Conservation (phyloP, 805 yeast species). For the Wickerhamomyces chaumierensis region DNA sequence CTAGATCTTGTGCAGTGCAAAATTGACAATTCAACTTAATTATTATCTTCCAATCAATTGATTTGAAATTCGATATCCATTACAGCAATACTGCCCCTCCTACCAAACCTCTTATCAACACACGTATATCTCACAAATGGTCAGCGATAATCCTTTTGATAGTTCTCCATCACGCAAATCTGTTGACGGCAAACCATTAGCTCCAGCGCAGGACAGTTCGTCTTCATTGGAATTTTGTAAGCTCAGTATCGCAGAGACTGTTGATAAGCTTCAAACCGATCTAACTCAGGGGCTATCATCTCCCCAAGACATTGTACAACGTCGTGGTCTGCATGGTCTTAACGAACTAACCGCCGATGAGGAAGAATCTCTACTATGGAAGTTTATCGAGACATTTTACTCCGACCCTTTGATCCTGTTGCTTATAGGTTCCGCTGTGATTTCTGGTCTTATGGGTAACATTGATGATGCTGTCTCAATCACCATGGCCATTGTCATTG, state of each 20-base stretch:
- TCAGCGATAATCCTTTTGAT: constrained; percentile 24
- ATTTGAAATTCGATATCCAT: too few relatives aligned
- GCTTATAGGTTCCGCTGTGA: constrained; percentile 79
- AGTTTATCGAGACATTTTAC: constrained; percentile 71
- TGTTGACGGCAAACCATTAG: constrained; percentile 9
- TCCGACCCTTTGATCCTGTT: constrained; percentile 86
- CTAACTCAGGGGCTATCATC: constrained; percentile 47
- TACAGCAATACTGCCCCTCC: too few relatives aligned
- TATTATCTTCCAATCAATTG: too few relatives aligned
- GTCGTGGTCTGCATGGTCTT: constrained; percentile 67
- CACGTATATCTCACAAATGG: too few relatives aligned
- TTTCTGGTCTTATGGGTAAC: constrained; percentile 90
- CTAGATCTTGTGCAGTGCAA: too few relatives aligned
- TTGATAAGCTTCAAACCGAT: constrained; percentile 52
- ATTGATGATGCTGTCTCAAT: constrained; percentile 92
- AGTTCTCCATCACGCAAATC: constrained; percentile 4
- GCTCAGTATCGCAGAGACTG: constrained; percentile 55
- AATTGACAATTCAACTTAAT: too few relatives aligned
- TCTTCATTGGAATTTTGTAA: constrained; percentile 60
- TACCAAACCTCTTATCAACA: too few relatives aligned
- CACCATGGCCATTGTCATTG: constrained; percentile 83
- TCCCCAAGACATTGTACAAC: constrained; percentile 55
- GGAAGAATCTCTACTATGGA: constrained; percentile 56
- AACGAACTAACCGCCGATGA: constrained; percentile 75
- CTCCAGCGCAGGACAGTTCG: constrained; percentile 26